Evolutionary conservation across 2,329 filamentous ascomycete species (phyloP), one percentile per base, ranked within the genome.

Genomic region (Xylariomycetidae sp.): DNA sequence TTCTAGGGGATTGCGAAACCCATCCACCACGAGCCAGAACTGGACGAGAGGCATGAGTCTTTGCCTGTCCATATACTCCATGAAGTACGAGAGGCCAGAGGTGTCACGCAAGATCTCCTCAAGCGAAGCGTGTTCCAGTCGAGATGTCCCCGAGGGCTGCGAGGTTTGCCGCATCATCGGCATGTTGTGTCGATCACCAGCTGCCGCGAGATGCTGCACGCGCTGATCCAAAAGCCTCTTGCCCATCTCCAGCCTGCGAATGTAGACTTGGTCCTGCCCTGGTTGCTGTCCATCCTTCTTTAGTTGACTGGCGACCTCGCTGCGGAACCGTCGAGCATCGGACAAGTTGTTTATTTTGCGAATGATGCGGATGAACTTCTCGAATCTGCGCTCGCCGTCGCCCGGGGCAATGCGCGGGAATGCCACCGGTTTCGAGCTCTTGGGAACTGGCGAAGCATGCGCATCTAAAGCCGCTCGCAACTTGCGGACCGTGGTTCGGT

Each of bases 21-120:
- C 90, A 61, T 98, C 92, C 5, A 96, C 92, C 3, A 96, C 92
- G 25, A 98, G 80, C 88, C 90, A 98, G 59, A 96, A 98, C 52
- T 98, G 92, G 5, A 98, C 89, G 29, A 95, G 65, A 10, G 84
- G 75, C 82, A 96, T 90, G 17, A 90, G 69, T 12, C 75, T 73
- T 54, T 89, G 84, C 25, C 92, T 80, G 56, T 98, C 92, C 92
- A 98, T 98, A 53, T 88, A 96, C 56, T 98, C 92, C 92, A 98
- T 98, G 63, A 98, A 96, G 56, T 95, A 98, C 3, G 92, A 96
- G 7, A 98, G 69, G 1, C 87, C 90, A 1, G 90, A 84, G 3
- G 92, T 77, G 58, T 93, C 88, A 46, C 89, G 83, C 37, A 98
- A 70, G n/a, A 98, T 71, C 44, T 96, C 88, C 10, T 81, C 76